A percentile compares a stretch with the other conserved stretches of the same genome.
These are phyloP conservation scores for Yamadazyma aaseri DNA, from an alignment of 1,139 yeast genomes.

Conservation along the genomic window DNA sequence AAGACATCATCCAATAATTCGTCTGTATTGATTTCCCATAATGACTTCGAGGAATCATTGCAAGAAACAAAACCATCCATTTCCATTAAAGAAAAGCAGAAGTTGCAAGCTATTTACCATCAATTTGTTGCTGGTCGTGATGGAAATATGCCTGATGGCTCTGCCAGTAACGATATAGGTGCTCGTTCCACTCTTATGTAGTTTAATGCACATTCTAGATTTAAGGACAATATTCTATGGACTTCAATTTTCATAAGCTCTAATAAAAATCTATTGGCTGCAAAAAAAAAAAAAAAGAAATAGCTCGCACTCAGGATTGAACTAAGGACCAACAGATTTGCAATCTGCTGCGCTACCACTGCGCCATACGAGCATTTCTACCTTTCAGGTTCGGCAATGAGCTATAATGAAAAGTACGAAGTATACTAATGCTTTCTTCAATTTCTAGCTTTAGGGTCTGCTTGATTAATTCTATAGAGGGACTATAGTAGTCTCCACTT, in stretches of 20 bases:
- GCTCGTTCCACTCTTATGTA: slow-evolving; percentile 77
- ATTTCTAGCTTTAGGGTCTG: too few relatives aligned
- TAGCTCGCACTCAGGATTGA: slow-evolving; percentile 50
- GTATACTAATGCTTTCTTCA: too few relatives aligned
- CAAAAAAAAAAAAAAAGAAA: slow-evolving; percentile 14
- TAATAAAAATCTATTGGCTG: too few relatives aligned
- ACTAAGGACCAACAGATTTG: slow-evolving; percentile 57
- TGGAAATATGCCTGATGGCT: slow-evolving; percentile 88
- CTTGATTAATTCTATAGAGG: too few relatives aligned
- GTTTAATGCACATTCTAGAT: slow-evolving; percentile 7
- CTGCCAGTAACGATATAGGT: slow-evolving; percentile 79
- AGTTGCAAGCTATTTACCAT: slow-evolving; percentile 62
- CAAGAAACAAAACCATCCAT: slow-evolving; percentile 85
- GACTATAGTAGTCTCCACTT: too few relatives aligned
- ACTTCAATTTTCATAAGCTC: too few relatives aligned
- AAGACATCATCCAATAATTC: slow-evolving; percentile 10
- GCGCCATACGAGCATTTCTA: slow-evolving; percentile 51
- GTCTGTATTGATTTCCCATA: slow-evolving; percentile 42
- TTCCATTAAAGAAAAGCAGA: slow-evolving; percentile 65
- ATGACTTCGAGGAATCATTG: slow-evolving; percentile 64
- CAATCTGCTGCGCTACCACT: slow-evolving; percentile 59
- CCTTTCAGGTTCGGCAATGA: too few relatives aligned
- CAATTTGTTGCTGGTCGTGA: slow-evolving; percentile 79
- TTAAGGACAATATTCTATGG: too few relatives aligned
- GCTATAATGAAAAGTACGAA: too few relatives aligned